Evolutionary conservation across 345 rosid species (phyloP), one percentile per base, ranked within the genome.

Genomic region (Pistacia integerrima): DNA sequence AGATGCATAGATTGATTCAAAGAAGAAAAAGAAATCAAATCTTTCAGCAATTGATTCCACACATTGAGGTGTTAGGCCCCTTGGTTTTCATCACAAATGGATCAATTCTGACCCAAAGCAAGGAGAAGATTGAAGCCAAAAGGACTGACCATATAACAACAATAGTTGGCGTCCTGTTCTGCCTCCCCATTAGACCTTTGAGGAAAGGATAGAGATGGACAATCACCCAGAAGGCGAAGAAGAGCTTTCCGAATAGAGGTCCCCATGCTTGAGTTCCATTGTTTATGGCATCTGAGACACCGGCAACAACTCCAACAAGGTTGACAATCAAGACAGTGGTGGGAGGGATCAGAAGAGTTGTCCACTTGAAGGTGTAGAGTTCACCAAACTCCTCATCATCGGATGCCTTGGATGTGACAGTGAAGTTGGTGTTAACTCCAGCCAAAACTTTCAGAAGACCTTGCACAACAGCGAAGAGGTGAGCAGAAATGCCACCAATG

Each of bases 151-250:
- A 96, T 63, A 96, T 93, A 63, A 96, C 97, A 67, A 93, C 97
- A 75, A 96, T 96, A 51, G 98, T 96, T 3, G 97, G 99, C 28
- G 98, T 93, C 79, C 99, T 81, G 88, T 96, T 93, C 82, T 96
- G 98, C 73, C 90, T 83, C 60, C 97, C 99, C 99, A 93, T 96
- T 48, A 96, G 86, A 84, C 98, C 98, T 86, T 96, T 93, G 51
- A 93, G 97, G 98, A 96, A 96, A 12, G 97, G 97, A 80, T 96
- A 96, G 82, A 96, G 95, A 88, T 92, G 98, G 76, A 92, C 84
- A 69, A 96, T 96, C 82, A 92, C 98, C 97, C 99, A 90, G 82
- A 93, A 93, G 70, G 97, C 80, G 63, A 96, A 92, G 88, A 96
- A 96, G 28, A 96, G 93, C 90, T 96, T 93, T 73, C 99, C 98